Base-by-base conservation (phyloP, 2,329 filamentous ascomycete species). In the Bipolaris zeicola region DNA sequence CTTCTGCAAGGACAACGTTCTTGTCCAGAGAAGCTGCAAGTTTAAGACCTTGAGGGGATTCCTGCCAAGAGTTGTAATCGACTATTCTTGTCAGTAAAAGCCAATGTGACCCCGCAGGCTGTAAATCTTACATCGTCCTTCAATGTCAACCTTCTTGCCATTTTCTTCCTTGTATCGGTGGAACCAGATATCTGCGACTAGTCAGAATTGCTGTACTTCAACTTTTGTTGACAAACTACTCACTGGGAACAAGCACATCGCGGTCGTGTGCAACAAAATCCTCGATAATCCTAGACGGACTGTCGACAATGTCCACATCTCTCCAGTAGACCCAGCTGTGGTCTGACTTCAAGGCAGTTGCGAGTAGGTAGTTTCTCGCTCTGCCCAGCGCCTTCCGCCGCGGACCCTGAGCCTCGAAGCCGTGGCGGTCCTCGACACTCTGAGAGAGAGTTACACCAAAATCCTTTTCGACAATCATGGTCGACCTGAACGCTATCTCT, bases 311-410 rank as follows among this genome's bases (percentile, higher is more conserved):
- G 76, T 99, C 95, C 47, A 96, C 93, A 75, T 99, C 95, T 58
- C 95, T 87, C 95, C 95, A 99, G 77, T 97, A 98, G 7, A 98
- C 93, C 95, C 95, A 99, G 7, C 92, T 94, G 75, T 99, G 95
- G 60, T 98, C 92, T 0, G 92, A 87, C 80, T 96, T 96, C 69
- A 99, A 75, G 3, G 95, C 89, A 0, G 91, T 83, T 31, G 87
- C 86, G 1, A 99, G 85, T 18, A 99, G 83, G 76, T 96, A 99
- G 76, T 99, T 99, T 67, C 95, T 87, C 26, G 95, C 95, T 65
- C 85, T 87, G 43, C 90, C 95, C 85, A 99, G 93, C 34, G 89
- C 87, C 79, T 94, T 98, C 64, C 95, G 87, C 62, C 95, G 87
- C 5, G 94, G 93, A 1, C 89, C 95, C 73, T 99, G 95, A 1